phyloP scores from a whole-genome alignment of 441 rosid species.

The Pelargonium australe region DNA sequence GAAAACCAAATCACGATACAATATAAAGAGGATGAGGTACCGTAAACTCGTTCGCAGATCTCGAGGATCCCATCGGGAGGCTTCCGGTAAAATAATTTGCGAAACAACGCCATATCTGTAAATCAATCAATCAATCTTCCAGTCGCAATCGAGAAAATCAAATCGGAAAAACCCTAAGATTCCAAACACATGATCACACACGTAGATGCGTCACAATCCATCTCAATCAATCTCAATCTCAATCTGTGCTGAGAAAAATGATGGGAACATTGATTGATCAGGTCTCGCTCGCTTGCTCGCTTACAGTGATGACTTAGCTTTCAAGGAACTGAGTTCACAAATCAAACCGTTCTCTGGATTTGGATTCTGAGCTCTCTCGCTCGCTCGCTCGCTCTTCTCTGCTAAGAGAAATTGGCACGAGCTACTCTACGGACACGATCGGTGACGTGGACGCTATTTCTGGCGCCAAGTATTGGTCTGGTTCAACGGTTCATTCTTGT shows the following conservation, averaged over 20 bases:
- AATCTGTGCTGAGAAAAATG: too few relatives aligned
- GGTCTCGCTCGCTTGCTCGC: too few relatives aligned
- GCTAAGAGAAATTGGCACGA: background rate
- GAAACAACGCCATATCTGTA: slow-evolving; percentile 61
- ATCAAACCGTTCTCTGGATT: background rate
- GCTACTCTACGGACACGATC: background rate
- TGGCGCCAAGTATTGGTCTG: background rate
- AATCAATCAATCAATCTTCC: background rate
- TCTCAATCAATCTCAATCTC: too few relatives aligned
- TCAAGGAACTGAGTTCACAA: background rate
- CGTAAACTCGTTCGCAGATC: slow-evolving; percentile 80
- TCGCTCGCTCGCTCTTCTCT: background rate
- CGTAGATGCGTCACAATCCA: background rate
- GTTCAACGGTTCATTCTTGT: background rate
- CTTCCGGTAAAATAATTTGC: slow-evolving; percentile 71
- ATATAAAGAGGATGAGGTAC: slow-evolving; percentile 25
- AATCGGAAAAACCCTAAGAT: background rate
- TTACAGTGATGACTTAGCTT: background rate
- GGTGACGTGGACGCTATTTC: background rate
- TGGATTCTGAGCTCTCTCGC: slow-evolving; percentile 2
- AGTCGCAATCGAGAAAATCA: background rate
- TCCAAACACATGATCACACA: slow-evolving; percentile 1
- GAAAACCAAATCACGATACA: background rate
- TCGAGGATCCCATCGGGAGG: slow-evolving; percentile 92
- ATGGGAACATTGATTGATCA: too few relatives aligned